Conservation (phyloP, 192 early-diverging fungal genomes). For the Podila verticillata region DNA sequence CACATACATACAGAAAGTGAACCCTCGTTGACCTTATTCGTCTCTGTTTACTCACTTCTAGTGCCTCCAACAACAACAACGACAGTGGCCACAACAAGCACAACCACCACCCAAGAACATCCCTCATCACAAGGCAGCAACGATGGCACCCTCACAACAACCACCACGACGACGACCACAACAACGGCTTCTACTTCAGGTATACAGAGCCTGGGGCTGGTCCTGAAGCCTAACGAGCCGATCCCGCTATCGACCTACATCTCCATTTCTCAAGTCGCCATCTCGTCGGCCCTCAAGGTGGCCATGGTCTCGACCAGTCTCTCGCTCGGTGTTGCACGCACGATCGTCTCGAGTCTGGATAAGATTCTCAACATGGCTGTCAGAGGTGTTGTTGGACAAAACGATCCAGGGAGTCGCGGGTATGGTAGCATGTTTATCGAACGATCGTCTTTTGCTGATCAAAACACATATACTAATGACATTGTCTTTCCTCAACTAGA, state of each 20-base stretch:
- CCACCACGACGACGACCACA: background rate
- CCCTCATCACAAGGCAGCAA: too few species aligned
- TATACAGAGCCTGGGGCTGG: background rate
- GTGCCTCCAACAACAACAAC: background rate
- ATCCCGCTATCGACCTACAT: constrained; percentile 45
- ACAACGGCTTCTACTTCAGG: background rate
- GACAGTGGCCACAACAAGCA: background rate
- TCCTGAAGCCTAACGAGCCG: constrained; percentile 11
- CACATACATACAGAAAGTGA: background rate
- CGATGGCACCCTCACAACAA: background rate
- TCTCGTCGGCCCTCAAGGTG: constrained; percentile 41
- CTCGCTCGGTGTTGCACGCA: constrained; percentile 31
- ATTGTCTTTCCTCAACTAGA: constrained; percentile 3
- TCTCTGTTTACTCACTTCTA: background rate
- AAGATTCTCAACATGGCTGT: constrained; percentile 24
- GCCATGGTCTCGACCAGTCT: constrained; percentile 48
- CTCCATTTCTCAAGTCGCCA: constrained; percentile 31
- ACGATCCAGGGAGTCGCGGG: constrained; percentile 19
- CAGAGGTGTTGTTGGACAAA: constrained; percentile 23
- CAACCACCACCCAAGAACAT: too few species aligned
- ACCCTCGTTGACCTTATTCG: background rate
- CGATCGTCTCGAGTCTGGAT: constrained; percentile 35
- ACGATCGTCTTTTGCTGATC: too few species aligned
- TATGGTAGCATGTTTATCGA: constrained; percentile 9
- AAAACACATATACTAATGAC: too few species aligned